Evolutionary conservation across 352 stramenopile species (phyloP).

Genomic region (Halophytophthora polymorphica): DNA sequence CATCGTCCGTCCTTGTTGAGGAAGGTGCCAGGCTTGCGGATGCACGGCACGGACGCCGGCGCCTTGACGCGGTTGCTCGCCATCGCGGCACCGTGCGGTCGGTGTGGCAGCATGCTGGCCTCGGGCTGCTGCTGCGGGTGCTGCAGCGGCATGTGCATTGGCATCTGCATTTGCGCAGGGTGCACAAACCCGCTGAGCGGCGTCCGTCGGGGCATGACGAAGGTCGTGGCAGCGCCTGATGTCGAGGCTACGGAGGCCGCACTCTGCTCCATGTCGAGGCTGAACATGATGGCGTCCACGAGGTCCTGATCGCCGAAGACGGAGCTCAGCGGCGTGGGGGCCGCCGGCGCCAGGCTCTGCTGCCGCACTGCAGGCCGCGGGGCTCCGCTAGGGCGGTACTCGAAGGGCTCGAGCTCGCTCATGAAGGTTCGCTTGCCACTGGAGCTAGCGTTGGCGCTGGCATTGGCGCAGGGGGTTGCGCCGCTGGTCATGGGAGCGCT

Average conservation of each 20-base stretch:
- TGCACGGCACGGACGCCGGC: conserved; percentile 32
- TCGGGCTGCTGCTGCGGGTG: conserved; percentile 15
- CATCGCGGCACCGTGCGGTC: conserved; percentile 8
- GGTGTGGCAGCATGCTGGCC: conserved; percentile 29
- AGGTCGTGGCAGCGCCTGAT: background rate
- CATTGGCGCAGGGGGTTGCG: too few species aligned
- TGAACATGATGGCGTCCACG: conserved; percentile 78
- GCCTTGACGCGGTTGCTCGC: conserved; percentile 19
- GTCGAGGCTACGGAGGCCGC: conserved; percentile 6
- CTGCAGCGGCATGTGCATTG: conserved; percentile 8
- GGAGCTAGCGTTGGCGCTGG: too few species aligned
- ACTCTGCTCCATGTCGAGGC: conserved; percentile 51
- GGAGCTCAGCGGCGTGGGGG: conserved; percentile 52
- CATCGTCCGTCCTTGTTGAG: conserved; percentile 86
- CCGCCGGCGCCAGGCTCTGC: conserved; percentile 14
- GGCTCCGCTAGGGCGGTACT: conserved; percentile 33
- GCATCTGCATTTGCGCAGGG: background rate
- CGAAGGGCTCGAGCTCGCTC: conserved; percentile 65
- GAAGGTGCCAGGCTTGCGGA: conserved; percentile 78
- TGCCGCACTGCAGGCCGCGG: conserved; percentile 9
- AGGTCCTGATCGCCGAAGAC: conserved; percentile 78
- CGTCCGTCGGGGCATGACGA: conserved; percentile 13
- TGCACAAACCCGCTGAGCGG: background rate
- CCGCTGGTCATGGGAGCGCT: conserved; percentile 21
- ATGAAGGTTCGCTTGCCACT: background rate